Base-by-base conservation (phyloP, 495 filamentous ascomycete species). In the Pyrenula massariospora region DNA sequence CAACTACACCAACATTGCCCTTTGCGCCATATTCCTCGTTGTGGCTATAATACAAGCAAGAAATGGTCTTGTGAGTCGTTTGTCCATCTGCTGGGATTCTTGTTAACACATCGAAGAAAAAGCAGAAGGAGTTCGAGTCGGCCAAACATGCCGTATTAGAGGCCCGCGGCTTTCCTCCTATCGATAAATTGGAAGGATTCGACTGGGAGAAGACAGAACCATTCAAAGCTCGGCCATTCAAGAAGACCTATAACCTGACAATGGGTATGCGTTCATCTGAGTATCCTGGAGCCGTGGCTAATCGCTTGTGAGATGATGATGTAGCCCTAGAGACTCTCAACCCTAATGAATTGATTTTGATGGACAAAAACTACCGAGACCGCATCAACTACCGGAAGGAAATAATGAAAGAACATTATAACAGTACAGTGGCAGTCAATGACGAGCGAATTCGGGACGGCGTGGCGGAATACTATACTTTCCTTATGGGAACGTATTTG, bases 221-320 rank as follows among this genome's bases (percentile, higher is more conserved):
- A 0, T 56, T 78, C 2, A 75, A 83, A 53, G 72, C 86, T 11
- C 74, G 85, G 10, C 84, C 83, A 1, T 89, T 88, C 67, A 87
- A 84, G 61, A 77, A 83, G 12, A 86, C 75, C 48, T 89, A 86
- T 62, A 76, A 88, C 59, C 72, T 89, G 56, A 86, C 84, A 1
- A 88, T 91, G 85, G 83, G 86, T 85, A 67, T 42, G 67, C 60
- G 11, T 12, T 48, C 55, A 8, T 53, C 12, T 49, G 19, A 53
- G 47, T 24, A 22, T 36, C 23, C 60, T 25, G 42, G 53, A 60
- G 59, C 48, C 48, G 63, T 25, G 59, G 52, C 49, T 54, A 10
- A 50, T 62, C 52, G 31, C 31, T 42, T 64, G 12, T 50, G 25
- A 65, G 64, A n/a, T 56, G 64, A 53, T 5, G 3, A 47, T 52